Evolutionary conservation across 2,329 filamentous ascomycete genomes (phyloP).

Genomic region (Endocalyx cinctus): DNA sequence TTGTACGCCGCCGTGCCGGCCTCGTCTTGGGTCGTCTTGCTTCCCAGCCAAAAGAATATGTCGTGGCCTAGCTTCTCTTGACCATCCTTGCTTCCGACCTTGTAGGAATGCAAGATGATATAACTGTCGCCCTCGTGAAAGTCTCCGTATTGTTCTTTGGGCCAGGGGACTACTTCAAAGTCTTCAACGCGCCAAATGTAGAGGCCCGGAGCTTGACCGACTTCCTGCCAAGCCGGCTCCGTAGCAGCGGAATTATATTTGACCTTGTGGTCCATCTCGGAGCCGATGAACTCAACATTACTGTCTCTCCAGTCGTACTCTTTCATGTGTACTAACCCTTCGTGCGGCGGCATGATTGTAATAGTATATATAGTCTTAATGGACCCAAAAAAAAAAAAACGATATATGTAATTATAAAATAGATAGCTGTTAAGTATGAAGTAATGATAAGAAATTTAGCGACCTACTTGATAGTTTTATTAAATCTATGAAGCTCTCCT

Average conservation of each 20-base stretch:
- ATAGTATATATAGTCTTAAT: slow-evolving; percentile 1
- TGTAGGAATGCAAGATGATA: slow-evolving; percentile 58
- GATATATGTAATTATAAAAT: neutral
- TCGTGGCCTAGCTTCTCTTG: slow-evolving; percentile 51
- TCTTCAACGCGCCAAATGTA: slow-evolving; percentile 64
- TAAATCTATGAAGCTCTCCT: no score
- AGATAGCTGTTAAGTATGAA: neutral
- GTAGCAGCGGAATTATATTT: slow-evolving; percentile 62
- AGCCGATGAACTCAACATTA: slow-evolving; percentile 63
- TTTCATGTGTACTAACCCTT: slow-evolving; percentile 57
- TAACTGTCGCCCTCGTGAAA: slow-evolving; percentile 68
- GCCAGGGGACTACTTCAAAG: slow-evolving; percentile 61
- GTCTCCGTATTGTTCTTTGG: slow-evolving; percentile 49
- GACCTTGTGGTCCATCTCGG: slow-evolving; percentile 61
- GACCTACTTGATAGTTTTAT: no score
- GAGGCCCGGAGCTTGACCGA: slow-evolving; percentile 51
- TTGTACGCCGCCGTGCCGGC: slow-evolving; percentile 67
- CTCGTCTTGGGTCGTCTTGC: slow-evolving; percentile 63
- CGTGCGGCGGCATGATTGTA: slow-evolving; percentile 52
- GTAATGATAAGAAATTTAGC: no score
- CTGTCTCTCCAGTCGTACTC: slow-evolving; percentile 65
- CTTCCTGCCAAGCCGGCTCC: slow-evolving; percentile 63
- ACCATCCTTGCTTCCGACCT: slow-evolving; percentile 40
- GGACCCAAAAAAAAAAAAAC: neutral
- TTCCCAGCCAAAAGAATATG: slow-evolving; percentile 67